These are phyloP conservation scores for Trichoderma asperellum DNA, from an alignment of 2,329 filamentous ascomycete genomes.

Conservation along the genomic window DNA sequence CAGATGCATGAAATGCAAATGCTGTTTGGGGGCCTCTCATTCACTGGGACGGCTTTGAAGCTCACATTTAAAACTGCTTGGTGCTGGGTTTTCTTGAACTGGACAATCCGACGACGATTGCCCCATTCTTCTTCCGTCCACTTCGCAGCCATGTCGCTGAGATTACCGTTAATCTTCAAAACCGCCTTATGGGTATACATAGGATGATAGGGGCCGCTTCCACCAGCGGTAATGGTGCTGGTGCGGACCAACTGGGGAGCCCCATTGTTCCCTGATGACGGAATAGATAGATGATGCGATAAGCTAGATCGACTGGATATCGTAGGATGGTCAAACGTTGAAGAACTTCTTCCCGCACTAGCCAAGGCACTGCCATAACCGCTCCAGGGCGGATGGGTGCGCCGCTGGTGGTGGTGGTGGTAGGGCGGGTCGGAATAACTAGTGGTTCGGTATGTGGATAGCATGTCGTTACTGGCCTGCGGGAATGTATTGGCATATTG, in stretches of 20 bases:
- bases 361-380: slow-evolving; percentile 49
- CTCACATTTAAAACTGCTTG: slow-evolving; percentile 80
- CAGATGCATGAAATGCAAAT: slow-evolving; percentile 97
- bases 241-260: slow-evolving; percentile 59
- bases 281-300: slow-evolving; percentile 54
- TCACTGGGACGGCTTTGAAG: slow-evolving; percentile 77
- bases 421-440: slow-evolving; percentile 57
- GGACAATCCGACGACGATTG: slow-evolving; percentile 79
- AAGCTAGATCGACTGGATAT: slow-evolving; percentile 50
- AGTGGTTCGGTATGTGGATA: slow-evolving; percentile 57
- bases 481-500: slow-evolving; percentile 47
- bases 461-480: slow-evolving; percentile 56
- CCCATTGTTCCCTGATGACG: slow-evolving; percentile 43
- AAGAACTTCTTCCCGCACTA: slow-evolving; percentile 49
- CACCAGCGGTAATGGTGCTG: slow-evolving; percentile 52
- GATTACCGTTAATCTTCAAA: slow-evolving; percentile 82
- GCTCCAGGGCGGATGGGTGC: slow-evolving; percentile 45
- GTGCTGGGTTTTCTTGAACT: slow-evolving; percentile 81
- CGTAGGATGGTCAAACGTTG: slow-evolving; percentile 47
- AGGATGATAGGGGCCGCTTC: slow-evolving; percentile 66
- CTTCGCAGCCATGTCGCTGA: slow-evolving; percentile 78
- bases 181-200: slow-evolving; percentile 86
- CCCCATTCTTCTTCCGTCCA: slow-evolving; percentile 85
- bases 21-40: slow-evolving; percentile 79
- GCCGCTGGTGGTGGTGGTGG: slow-evolving; percentile 50